Evolutionary conservation across 108 stramenopile genomes (phyloP), one percentile per base, ranked within the genome.

Genomic region (Skeletonema potamos): DNA sequence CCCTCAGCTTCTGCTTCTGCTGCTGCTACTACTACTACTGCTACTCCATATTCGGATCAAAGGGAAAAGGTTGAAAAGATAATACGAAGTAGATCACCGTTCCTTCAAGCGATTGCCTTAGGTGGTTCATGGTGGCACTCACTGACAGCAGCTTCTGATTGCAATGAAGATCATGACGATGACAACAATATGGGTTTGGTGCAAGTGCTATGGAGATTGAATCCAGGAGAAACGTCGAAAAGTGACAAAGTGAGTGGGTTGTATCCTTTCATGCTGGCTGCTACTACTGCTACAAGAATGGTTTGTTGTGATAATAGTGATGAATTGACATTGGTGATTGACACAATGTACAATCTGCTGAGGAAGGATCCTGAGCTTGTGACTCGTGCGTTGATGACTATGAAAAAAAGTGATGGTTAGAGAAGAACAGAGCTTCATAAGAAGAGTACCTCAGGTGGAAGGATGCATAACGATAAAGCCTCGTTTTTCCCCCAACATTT

Each of bases 181-280:
- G 39, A 64, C 13, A 43, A 22, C 1, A 22, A 54, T 32, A 18
- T 64, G 24, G 72, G 72, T 59, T 6, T 77, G 58, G 28, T 77
- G 0, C 58, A 64, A 39, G 10, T 70, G 62, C 62, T 77, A 32
- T 69, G 54, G 61, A 43, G 33, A 32, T 18, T 58, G 51, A 37
- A 54, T 22, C 67, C 76, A 0, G 68, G 69, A 13, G 41, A 64
- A 41, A 34, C 54, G n/a, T 33, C 37, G 15, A 68, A 66, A 12
- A 55, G 36, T 4, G 87, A 91, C 80, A 73, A 81, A 9, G 55
- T 77, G 24, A 70, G 83, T 12, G 59, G 84, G 2, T 64, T 91
- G 18, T 87, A 80, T 67, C 90, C 90, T 11, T 90, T 90, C 63
- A 86, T 88, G 84, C 43, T 86, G 43, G 87, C 89, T 44, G 87